A percentile compares a stretch with the other conserved stretches of the same genome.
phyloP scores from a whole-genome alignment of 2,329 filamentous ascomycete genomes.

The Dactylellina sp. region DNA sequence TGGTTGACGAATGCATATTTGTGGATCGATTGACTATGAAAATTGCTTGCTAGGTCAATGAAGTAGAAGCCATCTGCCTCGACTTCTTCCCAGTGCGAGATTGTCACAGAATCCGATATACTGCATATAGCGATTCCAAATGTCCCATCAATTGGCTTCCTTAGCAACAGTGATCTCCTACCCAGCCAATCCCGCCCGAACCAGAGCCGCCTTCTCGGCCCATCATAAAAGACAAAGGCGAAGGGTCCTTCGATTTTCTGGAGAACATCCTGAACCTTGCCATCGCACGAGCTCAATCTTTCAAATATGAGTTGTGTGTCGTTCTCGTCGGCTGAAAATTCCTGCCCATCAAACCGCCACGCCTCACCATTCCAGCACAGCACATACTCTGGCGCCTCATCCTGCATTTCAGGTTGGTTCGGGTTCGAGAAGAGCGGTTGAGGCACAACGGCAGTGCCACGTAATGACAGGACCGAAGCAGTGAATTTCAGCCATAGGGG shows the following conservation, averaged over 20 bases:
- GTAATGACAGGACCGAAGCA: slow-evolving; percentile 90
- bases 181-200: slow-evolving; percentile 90
- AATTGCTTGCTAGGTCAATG: slow-evolving; percentile 68
- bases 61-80: slow-evolving; percentile 84
- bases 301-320: slow-evolving; percentile 79
- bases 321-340: slow-evolving; percentile 73
- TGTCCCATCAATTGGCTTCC: slow-evolving; percentile 62
- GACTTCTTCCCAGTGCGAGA: slow-evolving; percentile 84
- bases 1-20: slow-evolving; percentile 24
- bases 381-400: slow-evolving; percentile 40
- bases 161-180: slow-evolving; percentile 80
- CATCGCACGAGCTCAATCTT: slow-evolving; percentile 66
- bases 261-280: slow-evolving; percentile 68
- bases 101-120: slow-evolving; percentile 66
- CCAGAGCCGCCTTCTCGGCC: slow-evolving; percentile 72
- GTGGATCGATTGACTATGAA: slow-evolving; percentile 1
- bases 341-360: slow-evolving; percentile 76
- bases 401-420: slow-evolving; percentile 70
- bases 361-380: slow-evolving; percentile 99
- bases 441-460: slow-evolving; percentile 75
- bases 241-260: slow-evolving; percentile 82
- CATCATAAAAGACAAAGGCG: slow-evolving; percentile 86
- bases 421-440: slow-evolving; percentile 74
- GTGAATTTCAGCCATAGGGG: slow-evolving; percentile 70
- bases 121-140: slow-evolving; percentile 57